Evolutionary conservation across 495 filamentous ascomycete genomes (phyloP), one percentile per base, ranked within the genome.

Genomic region (Penicilliopsis zonata): DNA sequence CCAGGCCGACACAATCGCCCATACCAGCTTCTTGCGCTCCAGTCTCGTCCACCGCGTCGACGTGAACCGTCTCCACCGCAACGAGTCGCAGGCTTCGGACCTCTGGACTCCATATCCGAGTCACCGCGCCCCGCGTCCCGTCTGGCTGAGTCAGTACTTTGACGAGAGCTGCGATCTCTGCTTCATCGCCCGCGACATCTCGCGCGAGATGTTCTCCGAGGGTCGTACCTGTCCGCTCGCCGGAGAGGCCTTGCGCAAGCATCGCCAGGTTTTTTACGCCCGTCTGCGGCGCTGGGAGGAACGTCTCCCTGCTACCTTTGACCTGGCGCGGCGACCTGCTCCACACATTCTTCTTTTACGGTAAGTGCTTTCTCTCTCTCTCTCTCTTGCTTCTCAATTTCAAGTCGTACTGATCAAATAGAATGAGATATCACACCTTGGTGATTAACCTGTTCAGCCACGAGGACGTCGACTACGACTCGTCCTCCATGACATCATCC

Each of bases 1-100:
- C 30, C 55, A 64, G 28, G 52, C 64, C 24, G 62, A 66, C 26
- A 63, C 62, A 5, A 49, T 59, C 37, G 46, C 59, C 1, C 62
- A 66, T 35, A 55, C 60, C 15, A 49, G 49, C 12, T 64, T 66
- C 32, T 43, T 64, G 7, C 45, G 60, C 0, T 49, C 58, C 5
- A 58, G 48, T 40, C 37, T 59, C 2, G 54, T 66, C 25, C 33
- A 46, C 15, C 43, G 57, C 9, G 55, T 64, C 33, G 58, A 61
- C 13, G 33, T 57, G 28, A 33, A 33, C 2, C 59, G 53, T 10
- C 37, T 50, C 0, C 38, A 43, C 5, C 21, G 31, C 6, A 36
- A 41, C 9, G 16, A 4, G 13, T 4, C 19, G 1, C 43, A 52
- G 18, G 43, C 55, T 5, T 37, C 45, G 16, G 28, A 33, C 4